A percentile compares a stretch with the other conserved stretches of the same genome.
Evolutionary conservation across 345 rosid species (phyloP).

Genomic region (Moringa oleifera): DNA sequence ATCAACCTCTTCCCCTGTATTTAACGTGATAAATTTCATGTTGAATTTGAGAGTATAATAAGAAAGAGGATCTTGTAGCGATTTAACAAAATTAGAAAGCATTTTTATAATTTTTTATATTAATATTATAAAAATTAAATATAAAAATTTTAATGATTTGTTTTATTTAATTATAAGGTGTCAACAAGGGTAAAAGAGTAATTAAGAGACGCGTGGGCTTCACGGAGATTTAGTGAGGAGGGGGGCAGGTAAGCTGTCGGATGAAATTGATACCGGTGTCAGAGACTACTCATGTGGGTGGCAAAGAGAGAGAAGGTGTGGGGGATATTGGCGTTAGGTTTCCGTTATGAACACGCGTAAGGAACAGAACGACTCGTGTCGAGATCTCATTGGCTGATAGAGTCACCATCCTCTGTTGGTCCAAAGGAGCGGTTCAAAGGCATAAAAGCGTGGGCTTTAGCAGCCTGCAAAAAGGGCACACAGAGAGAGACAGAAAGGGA

Average conservation of each 20-base stretch:
- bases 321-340: not conserved
- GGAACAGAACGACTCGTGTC: slow-evolving; percentile 14
- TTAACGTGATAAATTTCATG: too few species aligned
- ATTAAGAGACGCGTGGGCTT: slow-evolving; percentile 7
- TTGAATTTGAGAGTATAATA: too few species aligned
- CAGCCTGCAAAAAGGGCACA: not conserved
- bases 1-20: too few species aligned
- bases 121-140: too few species aligned
- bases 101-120: too few species aligned
- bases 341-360: slow-evolving; percentile 8
- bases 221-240: not conserved
- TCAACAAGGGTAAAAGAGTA: not conserved
- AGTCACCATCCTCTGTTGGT: slow-evolving; percentile 8
- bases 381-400: not conserved
- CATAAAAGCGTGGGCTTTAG: slow-evolving; percentile 11
- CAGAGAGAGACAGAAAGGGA: not conserved
- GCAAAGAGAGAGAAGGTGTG: not conserved
- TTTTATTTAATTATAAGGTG: too few species aligned
- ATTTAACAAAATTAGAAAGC: too few species aligned
- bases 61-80: too few species aligned
- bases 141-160: too few species aligned
- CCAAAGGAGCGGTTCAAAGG: slow-evolving; percentile 33
- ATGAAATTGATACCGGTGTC: slow-evolving; percentile 20
- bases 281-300: slow-evolving; percentile 19
- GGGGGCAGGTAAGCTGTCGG: slow-evolving; percentile 18